Evolutionary conservation across 331 rosid genomes (phyloP).

Genomic region (Quercus tomentella): DNA sequence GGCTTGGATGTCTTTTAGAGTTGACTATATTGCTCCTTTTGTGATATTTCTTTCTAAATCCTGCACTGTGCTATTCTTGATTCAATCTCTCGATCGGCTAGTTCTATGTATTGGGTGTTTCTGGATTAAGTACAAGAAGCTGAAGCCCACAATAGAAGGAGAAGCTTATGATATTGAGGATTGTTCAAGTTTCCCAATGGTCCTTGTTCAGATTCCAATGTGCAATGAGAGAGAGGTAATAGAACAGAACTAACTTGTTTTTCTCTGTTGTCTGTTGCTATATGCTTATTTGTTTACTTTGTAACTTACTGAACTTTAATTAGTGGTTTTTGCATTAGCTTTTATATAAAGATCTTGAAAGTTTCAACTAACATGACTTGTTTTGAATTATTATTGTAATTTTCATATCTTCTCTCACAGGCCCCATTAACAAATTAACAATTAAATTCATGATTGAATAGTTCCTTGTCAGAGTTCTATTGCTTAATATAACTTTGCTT

Average conservation of each 20-base stretch:
- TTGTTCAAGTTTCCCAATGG: conserved; percentile 70
- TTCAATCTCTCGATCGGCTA: conserved; percentile 89
- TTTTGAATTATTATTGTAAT: neutral
- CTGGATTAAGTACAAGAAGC: conserved; percentile 85
- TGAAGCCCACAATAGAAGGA: conserved; percentile 59
- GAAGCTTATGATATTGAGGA: conserved; percentile 66
- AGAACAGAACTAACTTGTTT: conserved; percentile 1
- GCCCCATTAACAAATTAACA: neutral
- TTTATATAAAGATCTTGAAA: neutral
- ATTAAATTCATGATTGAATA: neutral
- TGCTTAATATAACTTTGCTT: neutral
- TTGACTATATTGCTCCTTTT: conserved; percentile 71
- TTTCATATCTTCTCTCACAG: neutral
- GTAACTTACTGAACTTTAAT: neutral
- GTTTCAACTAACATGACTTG: too few species aligned
- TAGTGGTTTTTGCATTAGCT: neutral
- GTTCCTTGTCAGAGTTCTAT: neutral
- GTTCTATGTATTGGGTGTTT: conserved; percentile 86
- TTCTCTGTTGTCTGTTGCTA: neutral
- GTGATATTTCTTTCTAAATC: conserved; percentile 62
- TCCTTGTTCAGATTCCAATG: conserved; percentile 98
- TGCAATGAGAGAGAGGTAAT: conserved; percentile 99
- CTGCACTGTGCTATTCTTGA: conserved; percentile 79
- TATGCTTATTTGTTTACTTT: neutral
- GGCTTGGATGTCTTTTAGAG: conserved; percentile 77